Evolutionary conservation across 2,329 filamentous ascomycete genomes (phyloP).

Genomic region (Hymenoscyphus occultus): DNA sequence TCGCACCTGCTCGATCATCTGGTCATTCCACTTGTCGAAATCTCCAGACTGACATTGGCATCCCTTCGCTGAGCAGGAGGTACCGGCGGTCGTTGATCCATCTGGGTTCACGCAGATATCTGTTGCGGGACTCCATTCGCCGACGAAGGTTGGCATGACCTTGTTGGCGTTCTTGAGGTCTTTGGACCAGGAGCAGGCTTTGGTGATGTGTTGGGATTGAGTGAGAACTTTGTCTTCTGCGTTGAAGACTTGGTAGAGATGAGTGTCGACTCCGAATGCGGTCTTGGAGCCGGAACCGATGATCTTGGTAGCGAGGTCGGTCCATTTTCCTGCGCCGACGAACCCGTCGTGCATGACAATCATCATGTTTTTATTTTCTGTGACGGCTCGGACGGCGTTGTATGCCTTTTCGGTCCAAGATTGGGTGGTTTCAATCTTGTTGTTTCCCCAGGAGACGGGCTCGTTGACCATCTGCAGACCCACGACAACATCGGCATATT

Average conservation of each 20-base stretch:
- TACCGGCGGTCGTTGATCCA: slow-evolving; percentile 37
- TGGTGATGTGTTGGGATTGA: slow-evolving; percentile 39
- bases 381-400: slow-evolving; percentile 33
- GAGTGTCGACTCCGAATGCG: slow-evolving; percentile 40
- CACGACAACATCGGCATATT: slow-evolving; percentile 42
- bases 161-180: slow-evolving; percentile 32
- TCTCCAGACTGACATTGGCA: slow-evolving; percentile 40
- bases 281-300: slow-evolving; percentile 23
- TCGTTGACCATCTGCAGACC: slow-evolving; percentile 43
- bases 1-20: slow-evolving; percentile 37
- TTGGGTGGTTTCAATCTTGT: slow-evolving; percentile 37
- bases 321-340: slow-evolving; percentile 36
- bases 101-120: slow-evolving; percentile 42
- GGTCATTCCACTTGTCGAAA: slow-evolving; percentile 37
- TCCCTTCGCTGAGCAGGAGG: slow-evolving; percentile 33
- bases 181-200: slow-evolving; percentile 40
- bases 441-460: slow-evolving; percentile 38
- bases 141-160: slow-evolving; percentile 40
- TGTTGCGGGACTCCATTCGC: slow-evolving; percentile 41
- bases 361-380: slow-evolving; percentile 36
- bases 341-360: slow-evolving; percentile 43
- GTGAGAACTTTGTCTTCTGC: slow-evolving; percentile 37
- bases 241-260: slow-evolving; percentile 42
- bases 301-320: slow-evolving; percentile 26
- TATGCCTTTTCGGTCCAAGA: slow-evolving; percentile 39